Evolutionary conservation across 805 yeast genomes (phyloP), one percentile per base, ranked within the genome.

Genomic region (Torulaspora microellipsoides): DNA sequence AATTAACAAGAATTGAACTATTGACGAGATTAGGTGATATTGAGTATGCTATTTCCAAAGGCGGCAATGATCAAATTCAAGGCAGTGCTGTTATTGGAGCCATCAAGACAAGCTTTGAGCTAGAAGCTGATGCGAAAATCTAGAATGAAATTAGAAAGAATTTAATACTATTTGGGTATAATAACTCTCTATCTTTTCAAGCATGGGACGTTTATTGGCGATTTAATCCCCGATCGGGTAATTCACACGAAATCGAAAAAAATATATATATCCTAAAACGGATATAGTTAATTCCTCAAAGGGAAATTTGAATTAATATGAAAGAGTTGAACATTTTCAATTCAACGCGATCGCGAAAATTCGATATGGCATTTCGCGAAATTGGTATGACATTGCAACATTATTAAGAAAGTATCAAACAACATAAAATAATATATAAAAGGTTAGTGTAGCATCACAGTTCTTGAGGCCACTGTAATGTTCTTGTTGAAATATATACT

Each of bases 21-120:
- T 68, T 88, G 44, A 75, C 76, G 49, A 88, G 88, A 1, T 68
- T 93, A 41, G 79, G 90, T 11, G 96, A 91, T 45, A 78, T 93
- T 17, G 99, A 93, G 67, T 91, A 90, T 63, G 83, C 95, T 1
- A 82, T 93, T 30, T 80, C 95, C 13, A 81, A 80, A 61, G 99
- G 99, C 8, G 97, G 98, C 2, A 85, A 81, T 59, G 96, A 90
- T 47, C 85, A 82, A 62, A 77, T 93, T 27, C 97, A 91, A 59
- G 77, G 87, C 34, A 85, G 93, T 57, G 97, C 96, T 1, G 81
- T 85, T 42, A 83, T 93, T 43, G 96, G 96, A 0, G 87, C 83
- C 6, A 79, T 93, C 28, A 90, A 89, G 63, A 67, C 67, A 12
- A 56, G 67, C 15, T 54, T 70, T 35, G 71, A 68, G 44, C 40